Evolutionary conservation across 768 basidiomycete genomes (phyloP), one percentile per base, ranked within the genome.

Genomic region (Suillus alpinus): DNA sequence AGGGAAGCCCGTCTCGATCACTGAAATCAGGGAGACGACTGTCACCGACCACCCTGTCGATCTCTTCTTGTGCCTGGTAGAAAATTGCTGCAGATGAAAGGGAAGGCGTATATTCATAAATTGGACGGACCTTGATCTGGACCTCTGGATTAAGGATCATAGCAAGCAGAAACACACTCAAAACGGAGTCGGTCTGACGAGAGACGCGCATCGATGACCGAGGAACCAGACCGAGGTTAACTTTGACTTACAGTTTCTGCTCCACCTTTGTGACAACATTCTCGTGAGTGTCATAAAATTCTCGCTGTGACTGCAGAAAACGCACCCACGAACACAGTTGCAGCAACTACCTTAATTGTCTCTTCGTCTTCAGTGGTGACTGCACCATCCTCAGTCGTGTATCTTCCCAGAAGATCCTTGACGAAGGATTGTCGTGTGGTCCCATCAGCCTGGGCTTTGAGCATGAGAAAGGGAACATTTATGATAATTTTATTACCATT

Each of bases 61-160:
- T 64, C 58, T 76, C 76, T 23, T 67, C 66, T 39, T 67, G 66
- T 14, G 75, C 77, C 51, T 52, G 31, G 12, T 9, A 18, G 13
- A 32, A 36, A 20, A 34, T 20, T 57, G 46, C 12, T 39, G 2
- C 26, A 63, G 67, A 16, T 49, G 59, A 9, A 36, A 57, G 32
- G 59, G 67, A 16, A 20, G n/a, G 41, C 14, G 8, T 8, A 18
- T 37, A 34, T 58, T 31, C 4, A 29, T 47, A 14, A 2, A 3
- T 7, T 14, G 6, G 23, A 47, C 29, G 29, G 52, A 66, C 51
- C 36, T 67, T 72, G 2, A 26, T 43, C 53, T 76, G 74, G 8
- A 70, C 64, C 26, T 73, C 68, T 2, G 75, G 76, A 56, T 75
- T 44, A 23, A 68, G 67, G 8, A 72, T 39, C 75, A 77, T 76